Conservation (phyloP, 306 rosid genomes). For the Gillenia trifoliata region DNA sequence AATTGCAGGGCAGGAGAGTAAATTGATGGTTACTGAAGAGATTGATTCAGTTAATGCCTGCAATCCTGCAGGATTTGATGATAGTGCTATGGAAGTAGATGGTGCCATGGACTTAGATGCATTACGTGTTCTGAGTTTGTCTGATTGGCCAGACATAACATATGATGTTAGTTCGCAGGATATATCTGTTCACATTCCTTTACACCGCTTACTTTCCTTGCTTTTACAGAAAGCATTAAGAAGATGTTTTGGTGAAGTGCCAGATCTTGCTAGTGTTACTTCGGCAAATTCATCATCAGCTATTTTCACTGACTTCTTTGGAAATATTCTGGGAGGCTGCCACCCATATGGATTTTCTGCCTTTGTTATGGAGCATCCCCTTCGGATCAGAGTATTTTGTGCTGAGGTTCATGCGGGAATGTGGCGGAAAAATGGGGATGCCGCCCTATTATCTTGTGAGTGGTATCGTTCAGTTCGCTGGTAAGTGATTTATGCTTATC, state of each 20-base stretch:
- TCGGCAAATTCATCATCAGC: constrained; percentile 35
- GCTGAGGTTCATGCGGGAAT: constrained; percentile 94
- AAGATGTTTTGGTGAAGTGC: constrained; percentile 60
- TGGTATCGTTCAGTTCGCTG: constrained; percentile 80
- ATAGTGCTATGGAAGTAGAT: constrained; percentile 58
- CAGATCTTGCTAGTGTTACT: constrained; percentile 35
- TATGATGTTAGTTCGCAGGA: constrained; percentile 87
- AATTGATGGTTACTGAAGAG: constrained; percentile 34
- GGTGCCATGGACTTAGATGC: constrained; percentile 46
- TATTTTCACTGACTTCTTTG: constrained; percentile 56
- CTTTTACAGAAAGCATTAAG: constrained; percentile 67
- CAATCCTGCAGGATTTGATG: constrained; percentile 29
- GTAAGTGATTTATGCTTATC: constrained; percentile 45
- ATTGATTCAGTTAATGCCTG: constrained; percentile 30
- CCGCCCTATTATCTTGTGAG: constrained; percentile 72
- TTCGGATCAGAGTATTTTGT: constrained; percentile 90
- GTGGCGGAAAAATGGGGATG: constrained; percentile 95
- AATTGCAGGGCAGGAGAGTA: constrained; percentile 32
- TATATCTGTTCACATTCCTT: constrained; percentile 78
- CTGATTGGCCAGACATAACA: constrained; percentile 83
- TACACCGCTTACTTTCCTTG: constrained; percentile 86
- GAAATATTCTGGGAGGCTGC: constrained; percentile 64
- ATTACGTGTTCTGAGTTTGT: constrained; percentile 47
- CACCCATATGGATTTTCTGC: constrained; percentile 94
- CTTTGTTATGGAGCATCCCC: constrained; percentile 90